Base-by-base conservation (phyloP, 352 stramenopile genomes). In the Pythium guiyangense region DNA sequence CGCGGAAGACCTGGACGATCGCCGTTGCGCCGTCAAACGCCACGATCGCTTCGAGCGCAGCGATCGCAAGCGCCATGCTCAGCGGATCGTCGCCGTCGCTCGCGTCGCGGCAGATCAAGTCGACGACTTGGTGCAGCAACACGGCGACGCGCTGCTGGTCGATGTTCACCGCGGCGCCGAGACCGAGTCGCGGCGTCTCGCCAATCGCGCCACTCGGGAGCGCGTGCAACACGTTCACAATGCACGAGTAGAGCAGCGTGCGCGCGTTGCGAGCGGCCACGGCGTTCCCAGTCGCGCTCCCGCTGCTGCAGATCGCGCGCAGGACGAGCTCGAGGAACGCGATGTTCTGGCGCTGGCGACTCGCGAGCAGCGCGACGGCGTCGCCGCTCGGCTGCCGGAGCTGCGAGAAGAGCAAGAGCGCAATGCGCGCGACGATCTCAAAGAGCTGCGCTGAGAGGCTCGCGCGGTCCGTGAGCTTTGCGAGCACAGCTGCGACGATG, bases 51-150 rank as follows among this genome's bases (percentile, higher is more conserved):
- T 93, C 84, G 0, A 94, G 60, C 3, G 77, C 77, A 14, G 79
- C 85, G 31, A 92, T 77, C 4, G 84, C 82, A 6, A 94, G 71
- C 12, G 79, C 83, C 82, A 94, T 92, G 49, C 77, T 88, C 50
- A 94, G 57, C 18, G 85, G 80, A 39, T 91, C 82, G 48, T 86
- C 72, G 25, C 77, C 81, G 64, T 92, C 84, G 49, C 78, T 92
- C 18, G 84, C 79, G 58, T 94, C 84, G 15, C 77, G 71, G 42
- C 79, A 91, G 6, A 92, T 67, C 26, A 90, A 40, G 52, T 90
- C 79, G 37, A 92, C 66, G 11, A 90, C 77, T 48, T 86, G 74
- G 46, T 73, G 76, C 2, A 70, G 78, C 22, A 86, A 57, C 45
- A 81, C 59, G 49, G 43, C 50, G 59, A 59, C 63, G 4, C 62